Conservation (phyloP, 2,329 filamentous ascomycete species). For the Colletotrichum godetiae region DNA sequence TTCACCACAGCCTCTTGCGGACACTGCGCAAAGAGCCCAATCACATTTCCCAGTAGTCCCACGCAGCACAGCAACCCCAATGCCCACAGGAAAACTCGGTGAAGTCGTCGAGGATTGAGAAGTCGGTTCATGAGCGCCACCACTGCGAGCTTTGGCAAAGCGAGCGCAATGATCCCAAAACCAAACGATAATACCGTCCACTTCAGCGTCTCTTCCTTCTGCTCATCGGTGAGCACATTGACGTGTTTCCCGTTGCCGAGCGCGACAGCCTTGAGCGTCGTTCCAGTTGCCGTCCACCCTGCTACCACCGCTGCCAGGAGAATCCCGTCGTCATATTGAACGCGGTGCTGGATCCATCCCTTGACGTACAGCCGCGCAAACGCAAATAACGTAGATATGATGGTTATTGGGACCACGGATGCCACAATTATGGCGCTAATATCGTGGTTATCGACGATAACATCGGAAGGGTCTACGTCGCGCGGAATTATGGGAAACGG, state of each 20-base stretch:
- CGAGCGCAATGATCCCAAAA: constrained; percentile 51
- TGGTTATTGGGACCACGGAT: constrained; percentile 14
- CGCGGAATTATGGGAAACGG: neutral
- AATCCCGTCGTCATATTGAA: constrained; percentile 26
- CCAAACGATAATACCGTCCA: constrained; percentile 51
- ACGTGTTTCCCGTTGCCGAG: constrained; percentile 54
- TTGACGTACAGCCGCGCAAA: constrained; percentile 20
- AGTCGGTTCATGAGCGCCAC: constrained; percentile 50
- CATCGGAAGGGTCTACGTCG: neutral
- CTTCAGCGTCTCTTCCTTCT: constrained; percentile 45
- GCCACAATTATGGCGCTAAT: constrained; percentile 19
- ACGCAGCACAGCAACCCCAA: constrained; percentile 45
- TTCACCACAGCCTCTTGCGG: constrained; percentile 50
- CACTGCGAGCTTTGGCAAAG: constrained; percentile 54
- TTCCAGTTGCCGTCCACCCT: constrained; percentile 23
- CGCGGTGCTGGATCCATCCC: constrained; percentile 20
- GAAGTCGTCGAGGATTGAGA: constrained; percentile 48
- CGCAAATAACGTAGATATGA: constrained; percentile 23
- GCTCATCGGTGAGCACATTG: constrained; percentile 40
- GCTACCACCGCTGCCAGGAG: constrained; percentile 17
- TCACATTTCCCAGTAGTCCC: constrained; percentile 48
- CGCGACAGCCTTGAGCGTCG: constrained; percentile 41
- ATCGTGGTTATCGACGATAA: neutral
- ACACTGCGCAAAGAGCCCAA: constrained; percentile 56
- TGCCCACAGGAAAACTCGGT: constrained; percentile 49